A percentile compares a stretch with the other conserved stretches of the same genome.
These are phyloP conservation scores for Adansonia rubrostipa DNA, from an alignment of 441 rosid species.

Conservation along the genomic window DNA sequence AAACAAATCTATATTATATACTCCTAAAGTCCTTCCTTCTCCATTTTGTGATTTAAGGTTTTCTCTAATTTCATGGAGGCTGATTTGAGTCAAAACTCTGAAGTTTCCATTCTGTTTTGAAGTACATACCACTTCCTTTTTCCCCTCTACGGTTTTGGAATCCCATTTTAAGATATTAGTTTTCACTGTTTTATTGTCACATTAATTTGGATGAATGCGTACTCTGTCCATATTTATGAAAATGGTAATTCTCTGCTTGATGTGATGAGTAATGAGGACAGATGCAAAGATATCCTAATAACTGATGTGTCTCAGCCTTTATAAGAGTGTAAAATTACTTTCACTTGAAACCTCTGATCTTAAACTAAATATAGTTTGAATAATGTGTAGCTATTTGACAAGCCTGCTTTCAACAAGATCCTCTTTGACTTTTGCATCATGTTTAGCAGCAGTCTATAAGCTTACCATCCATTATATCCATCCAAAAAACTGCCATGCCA, in stretches of 20 bases:
- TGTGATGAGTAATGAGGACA: not conserved
- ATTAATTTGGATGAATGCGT: not conserved
- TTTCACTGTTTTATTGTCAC: not conserved
- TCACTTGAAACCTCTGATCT: slow-evolving; percentile 1
- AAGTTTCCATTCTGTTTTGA: not conserved
- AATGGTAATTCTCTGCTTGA: not conserved
- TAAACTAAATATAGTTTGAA: not conserved
- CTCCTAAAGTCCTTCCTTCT: slow-evolving; percentile 1
- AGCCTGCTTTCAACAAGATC: not conserved
- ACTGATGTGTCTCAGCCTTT: not conserved
- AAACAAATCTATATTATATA: not conserved
- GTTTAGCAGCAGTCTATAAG: not conserved
- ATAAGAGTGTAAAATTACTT: slow-evolving; percentile 1
- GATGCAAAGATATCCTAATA: not conserved
- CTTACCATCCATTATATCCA: not conserved
- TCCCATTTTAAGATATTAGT: not conserved
- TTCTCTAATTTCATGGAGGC: not conserved
- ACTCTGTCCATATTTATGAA: not conserved
- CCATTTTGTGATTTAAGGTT: slow-evolving; percentile 10
- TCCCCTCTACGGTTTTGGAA: not conserved
- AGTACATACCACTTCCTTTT: not conserved
- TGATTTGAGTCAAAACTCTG: not conserved
- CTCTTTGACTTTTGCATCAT: slow-evolving; percentile 12
- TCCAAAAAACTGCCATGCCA: slow-evolving; percentile 5
- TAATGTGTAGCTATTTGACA: not conserved